Conservation (phyloP, 202 grass and related monocot species). For the Hordeum pubiflorum region DNA sequence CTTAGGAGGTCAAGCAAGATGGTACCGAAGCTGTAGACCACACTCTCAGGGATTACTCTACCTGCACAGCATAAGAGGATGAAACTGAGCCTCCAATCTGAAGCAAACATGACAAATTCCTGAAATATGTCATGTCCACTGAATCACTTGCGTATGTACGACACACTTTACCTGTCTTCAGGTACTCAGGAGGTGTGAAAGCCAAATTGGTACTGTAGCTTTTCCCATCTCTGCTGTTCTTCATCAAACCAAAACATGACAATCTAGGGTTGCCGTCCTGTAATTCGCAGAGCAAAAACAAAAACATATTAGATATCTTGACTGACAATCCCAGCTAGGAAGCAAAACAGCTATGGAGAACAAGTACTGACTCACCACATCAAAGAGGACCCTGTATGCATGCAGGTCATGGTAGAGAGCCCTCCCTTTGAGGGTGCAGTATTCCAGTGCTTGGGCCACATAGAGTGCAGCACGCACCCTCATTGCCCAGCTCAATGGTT, state of each 20-base stretch:
- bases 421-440: conserved; percentile 62
- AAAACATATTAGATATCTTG: neutral
- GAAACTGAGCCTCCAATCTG: neutral
- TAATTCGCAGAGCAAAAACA: neutral
- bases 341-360: neutral
- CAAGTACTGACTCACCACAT: conserved; percentile 40
- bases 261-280: conserved; percentile 70
- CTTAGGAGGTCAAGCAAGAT: conserved; percentile 93
- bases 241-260: conserved; percentile 87
- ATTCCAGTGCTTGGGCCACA: conserved; percentile 69
- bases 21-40: conserved; percentile 92
- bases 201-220: conserved; percentile 91
- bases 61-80: conserved; percentile 41
- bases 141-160: neutral
- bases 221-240: conserved; percentile 89
- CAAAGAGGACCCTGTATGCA: conserved; percentile 81
- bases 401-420: conserved; percentile 80
- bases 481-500: conserved; percentile 77
- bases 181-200: conserved; percentile 83
- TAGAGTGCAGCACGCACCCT: conserved; percentile 66
- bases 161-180: conserved; percentile 54
- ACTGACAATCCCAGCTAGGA: neutral
- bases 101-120: neutral
- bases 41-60: conserved; percentile 76
- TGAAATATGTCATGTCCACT: neutral